Conservation (phyloP, 768 basidiomycete genomes). For the Crepidotus variabilis region DNA sequence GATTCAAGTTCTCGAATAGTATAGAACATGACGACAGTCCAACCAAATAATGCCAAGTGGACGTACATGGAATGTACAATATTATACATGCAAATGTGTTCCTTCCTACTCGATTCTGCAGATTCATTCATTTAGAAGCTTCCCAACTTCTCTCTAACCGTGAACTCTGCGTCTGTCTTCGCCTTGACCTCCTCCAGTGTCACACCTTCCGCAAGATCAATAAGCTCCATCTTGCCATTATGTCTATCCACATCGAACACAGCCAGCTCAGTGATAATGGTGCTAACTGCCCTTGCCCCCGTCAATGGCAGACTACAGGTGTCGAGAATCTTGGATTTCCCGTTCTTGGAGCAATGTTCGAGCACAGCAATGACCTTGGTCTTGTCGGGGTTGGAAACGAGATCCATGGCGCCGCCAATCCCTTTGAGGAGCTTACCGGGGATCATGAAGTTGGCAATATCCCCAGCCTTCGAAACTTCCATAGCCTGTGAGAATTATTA, state of each 20-base stretch:
- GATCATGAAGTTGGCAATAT: slow-evolving; percentile 98
- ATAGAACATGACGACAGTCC: too few species aligned
- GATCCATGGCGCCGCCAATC: slow-evolving; percentile 94
- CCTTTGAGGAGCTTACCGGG: slow-evolving; percentile 91
- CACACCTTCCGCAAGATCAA: slow-evolving; percentile 82
- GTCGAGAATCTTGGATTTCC: slow-evolving; percentile 82
- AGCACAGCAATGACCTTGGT: slow-evolving; percentile 89
- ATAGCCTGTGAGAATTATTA: slow-evolving; percentile 57
- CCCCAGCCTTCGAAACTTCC: slow-evolving; percentile 91
- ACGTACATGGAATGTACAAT: too few species aligned
- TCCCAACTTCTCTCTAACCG: slow-evolving; percentile 48
- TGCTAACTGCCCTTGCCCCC: slow-evolving; percentile 83
- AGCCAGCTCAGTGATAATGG: slow-evolving; percentile 89
- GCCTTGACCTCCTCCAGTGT: slow-evolving; percentile 79
- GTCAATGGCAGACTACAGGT: slow-evolving; percentile 84
- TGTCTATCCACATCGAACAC: slow-evolving; percentile 86
- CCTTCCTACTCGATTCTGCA: too few species aligned
- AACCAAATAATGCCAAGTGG: too few species aligned
- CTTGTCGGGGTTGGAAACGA: slow-evolving; percentile 93
- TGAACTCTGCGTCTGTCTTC: slow-evolving; percentile 86
- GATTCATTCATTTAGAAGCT: slow-evolving; percentile 32
- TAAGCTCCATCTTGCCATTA: slow-evolving; percentile 68
- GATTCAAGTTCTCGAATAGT: too few species aligned
- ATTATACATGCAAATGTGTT: too few species aligned
- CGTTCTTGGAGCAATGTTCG: slow-evolving; percentile 90